Percentiles rank a stretch among this genome's conserved stretches.
phyloP scores from a whole-genome alignment of 441 rosid species.

The Jatropha multifida region DNA sequence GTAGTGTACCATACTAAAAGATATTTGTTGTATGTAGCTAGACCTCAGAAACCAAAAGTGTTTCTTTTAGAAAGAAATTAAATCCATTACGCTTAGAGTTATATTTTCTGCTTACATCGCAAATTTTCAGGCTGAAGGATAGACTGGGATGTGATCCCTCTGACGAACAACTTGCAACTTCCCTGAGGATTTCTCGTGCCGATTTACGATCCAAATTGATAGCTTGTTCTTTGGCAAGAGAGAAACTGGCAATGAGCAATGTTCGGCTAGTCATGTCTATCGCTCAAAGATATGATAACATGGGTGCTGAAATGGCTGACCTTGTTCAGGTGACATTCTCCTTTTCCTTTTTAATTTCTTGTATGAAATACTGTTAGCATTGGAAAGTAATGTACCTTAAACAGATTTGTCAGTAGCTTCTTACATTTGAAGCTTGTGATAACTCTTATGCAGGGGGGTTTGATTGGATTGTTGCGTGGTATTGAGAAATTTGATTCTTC shows the following conservation, averaged over 20 bases:
- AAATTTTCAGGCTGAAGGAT: conserved; percentile 61
- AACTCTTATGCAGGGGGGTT: conserved; percentile 68
- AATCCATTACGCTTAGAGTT: not conserved
- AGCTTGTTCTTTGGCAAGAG: conserved; percentile 80
- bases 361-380: not conserved
- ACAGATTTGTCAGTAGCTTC: not conserved
- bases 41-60: not conserved
- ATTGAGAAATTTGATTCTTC: conserved; percentile 96
- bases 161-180: conserved; percentile 76
- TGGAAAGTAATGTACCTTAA: not conserved
- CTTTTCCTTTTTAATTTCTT: conserved; percentile 19
- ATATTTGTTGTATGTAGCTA: not conserved
- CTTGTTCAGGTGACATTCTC: conserved; percentile 77
- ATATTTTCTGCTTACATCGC: not conserved
- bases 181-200: conserved; percentile 68
- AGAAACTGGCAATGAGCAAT: conserved; percentile 94
- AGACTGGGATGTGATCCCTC: conserved; percentile 89
- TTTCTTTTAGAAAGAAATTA: not conserved
- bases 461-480: conserved; percentile 88
- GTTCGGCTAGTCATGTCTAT: conserved; percentile 96
- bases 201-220: conserved; percentile 63
- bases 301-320: conserved; percentile 96
- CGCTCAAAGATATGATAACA: conserved; percentile 81
- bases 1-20: not conserved
- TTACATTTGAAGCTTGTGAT: not conserved